Percentiles rank a stretch among this genome's conserved stretches.
Conservation (phyloP, 2,329 filamentous ascomycete genomes). For the Coniella vitis region DNA sequence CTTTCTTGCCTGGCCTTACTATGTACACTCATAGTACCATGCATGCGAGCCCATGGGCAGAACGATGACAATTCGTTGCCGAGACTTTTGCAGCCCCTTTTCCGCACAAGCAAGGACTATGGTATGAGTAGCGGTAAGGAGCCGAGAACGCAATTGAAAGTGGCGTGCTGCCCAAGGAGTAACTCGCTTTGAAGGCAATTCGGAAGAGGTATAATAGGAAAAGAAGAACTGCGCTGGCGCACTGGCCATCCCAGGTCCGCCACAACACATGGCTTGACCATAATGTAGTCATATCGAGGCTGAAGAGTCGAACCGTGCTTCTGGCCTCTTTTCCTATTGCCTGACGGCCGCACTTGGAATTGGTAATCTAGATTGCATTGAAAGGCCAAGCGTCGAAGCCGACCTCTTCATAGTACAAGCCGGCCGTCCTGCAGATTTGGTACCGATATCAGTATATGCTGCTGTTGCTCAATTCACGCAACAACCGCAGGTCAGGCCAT, state of each 20-base stretch:
- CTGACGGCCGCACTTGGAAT: background rate
- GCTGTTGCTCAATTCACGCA: background rate
- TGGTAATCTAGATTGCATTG: background rate
- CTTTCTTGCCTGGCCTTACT: constrained; percentile 8
- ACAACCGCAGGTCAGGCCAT: background rate
- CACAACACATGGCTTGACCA: background rate
- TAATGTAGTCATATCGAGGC: background rate
- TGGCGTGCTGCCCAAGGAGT: background rate
- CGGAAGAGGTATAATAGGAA: background rate
- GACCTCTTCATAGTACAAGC: background rate
- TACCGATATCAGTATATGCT: background rate
- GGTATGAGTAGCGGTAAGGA: background rate
- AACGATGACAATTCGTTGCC: constrained; percentile 11
- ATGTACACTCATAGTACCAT: constrained; percentile 1
- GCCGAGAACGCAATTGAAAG: background rate
- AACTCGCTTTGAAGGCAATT: background rate
- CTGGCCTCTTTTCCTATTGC: background rate
- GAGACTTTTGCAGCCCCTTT: constrained; percentile 7
- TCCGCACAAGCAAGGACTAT: background rate
- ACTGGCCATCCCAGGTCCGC: background rate
- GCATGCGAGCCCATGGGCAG: constrained; percentile 1
- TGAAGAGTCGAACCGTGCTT: constrained; percentile 7
- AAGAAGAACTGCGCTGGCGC: background rate
- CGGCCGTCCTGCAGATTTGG: background rate
- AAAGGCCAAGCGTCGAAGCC: constrained; percentile 1